Evolutionary conservation across 2,329 filamentous ascomycete genomes (phyloP).

Genomic region (Fusarium odoratissimum): DNA sequence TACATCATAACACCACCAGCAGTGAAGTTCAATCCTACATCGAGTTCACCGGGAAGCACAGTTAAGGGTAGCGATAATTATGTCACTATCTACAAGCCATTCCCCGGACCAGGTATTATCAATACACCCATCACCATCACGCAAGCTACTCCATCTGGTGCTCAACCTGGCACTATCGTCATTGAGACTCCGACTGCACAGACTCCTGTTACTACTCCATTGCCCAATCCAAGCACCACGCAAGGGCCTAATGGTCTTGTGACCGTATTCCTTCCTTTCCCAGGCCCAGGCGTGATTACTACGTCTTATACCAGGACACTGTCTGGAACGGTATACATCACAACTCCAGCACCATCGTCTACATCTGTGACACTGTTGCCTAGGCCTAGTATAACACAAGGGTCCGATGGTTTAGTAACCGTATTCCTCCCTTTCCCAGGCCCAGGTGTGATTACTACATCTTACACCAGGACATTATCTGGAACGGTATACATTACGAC

Average conservation of each 20-base stretch:
- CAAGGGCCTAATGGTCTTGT: neutral
- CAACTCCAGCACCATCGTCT: neutral
- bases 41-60: neutral
- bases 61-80: slow-evolving; percentile 16
- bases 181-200: slow-evolving; percentile 10
- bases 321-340: neutral
- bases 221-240: slow-evolving; percentile 3
- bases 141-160: slow-evolving; percentile 3
- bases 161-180: slow-evolving; percentile 17
- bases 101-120: slow-evolving; percentile 21
- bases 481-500: neutral
- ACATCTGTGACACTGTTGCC: neutral
- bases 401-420: neutral
- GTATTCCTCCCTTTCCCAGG: neutral
- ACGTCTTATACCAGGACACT: neutral
- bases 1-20: slow-evolving; percentile 12
- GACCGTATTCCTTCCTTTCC: neutral
- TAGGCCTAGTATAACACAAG: neutral
- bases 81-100: slow-evolving; percentile 21
- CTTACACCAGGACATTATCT: neutral
- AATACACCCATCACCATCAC: slow-evolving; percentile 20
- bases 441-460: neutral
- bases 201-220: neutral
- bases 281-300: neutral
- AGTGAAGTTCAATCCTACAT: slow-evolving; percentile 1